A percentile compares a stretch with the other conserved stretches of the same genome.
These are phyloP conservation scores for Arachis stenosperma DNA, from an alignment of 306 rosid species.

Conservation along the genomic window DNA sequence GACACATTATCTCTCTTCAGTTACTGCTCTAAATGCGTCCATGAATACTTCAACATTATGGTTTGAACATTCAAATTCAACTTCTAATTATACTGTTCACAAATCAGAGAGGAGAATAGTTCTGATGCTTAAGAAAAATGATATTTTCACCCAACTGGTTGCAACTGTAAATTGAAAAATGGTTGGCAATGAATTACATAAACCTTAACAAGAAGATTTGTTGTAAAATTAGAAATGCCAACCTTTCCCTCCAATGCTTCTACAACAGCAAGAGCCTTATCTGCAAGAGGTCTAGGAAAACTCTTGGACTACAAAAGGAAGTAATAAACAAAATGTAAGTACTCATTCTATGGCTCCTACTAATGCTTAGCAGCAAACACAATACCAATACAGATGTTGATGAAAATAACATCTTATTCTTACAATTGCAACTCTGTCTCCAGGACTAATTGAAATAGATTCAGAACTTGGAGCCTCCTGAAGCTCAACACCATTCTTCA, in stretches of 20 bases:
- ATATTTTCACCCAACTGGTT: constrained; percentile 25
- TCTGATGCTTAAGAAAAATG: constrained; percentile 3
- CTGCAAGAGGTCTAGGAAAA: constrained; percentile 76
- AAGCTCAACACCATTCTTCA: constrained; percentile 82
- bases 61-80: constrained; percentile 45
- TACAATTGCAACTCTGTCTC: constrained; percentile 85
- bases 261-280: constrained; percentile 65
- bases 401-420: constrained; percentile 39
- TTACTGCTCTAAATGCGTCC: constrained; percentile 66
- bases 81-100: constrained; percentile 27
- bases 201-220: constrained; percentile 7
- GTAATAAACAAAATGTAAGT: constrained; percentile 30
- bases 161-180: constrained; percentile 18
- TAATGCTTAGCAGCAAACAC: constrained; percentile 22
- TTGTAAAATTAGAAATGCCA: constrained; percentile 35
- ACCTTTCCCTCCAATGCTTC: constrained; percentile 99
- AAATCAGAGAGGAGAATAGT: constrained; percentile 2
- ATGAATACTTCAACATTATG: constrained; percentile 79
- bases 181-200: background rate
- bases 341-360: constrained; percentile 32
- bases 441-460: constrained; percentile 56
- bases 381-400: constrained; percentile 14
- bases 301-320: constrained; percentile 65
- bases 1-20: constrained; percentile 80
- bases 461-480: constrained; percentile 65